Evolutionary conservation across 2,329 filamentous ascomycete genomes (phyloP).

Genomic region (Fusarium pininemorale): DNA sequence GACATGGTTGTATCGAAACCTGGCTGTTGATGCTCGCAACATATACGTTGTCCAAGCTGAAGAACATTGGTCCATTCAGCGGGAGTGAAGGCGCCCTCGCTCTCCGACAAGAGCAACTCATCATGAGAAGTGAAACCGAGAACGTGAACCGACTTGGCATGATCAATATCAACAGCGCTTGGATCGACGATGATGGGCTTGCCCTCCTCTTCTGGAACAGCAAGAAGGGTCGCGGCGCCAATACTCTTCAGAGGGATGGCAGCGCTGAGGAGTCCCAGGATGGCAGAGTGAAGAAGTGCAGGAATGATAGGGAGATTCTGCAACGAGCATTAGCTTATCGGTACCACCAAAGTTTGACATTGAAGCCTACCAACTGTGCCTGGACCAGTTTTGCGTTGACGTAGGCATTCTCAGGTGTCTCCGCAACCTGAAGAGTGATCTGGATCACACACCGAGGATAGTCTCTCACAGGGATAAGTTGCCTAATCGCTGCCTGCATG

Average conservation of each 20-base stretch:
- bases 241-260: slow-evolving; percentile 82
- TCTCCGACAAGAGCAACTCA: slow-evolving; percentile 80
- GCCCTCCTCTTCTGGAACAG: slow-evolving; percentile 58
- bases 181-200: slow-evolving; percentile 66
- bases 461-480: slow-evolving; percentile 77
- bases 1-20: slow-evolving; percentile 56
- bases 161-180: slow-evolving; percentile 67
- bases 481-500: slow-evolving; percentile 75
- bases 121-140: slow-evolving; percentile 80
- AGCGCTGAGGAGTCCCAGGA: slow-evolving; percentile 82
- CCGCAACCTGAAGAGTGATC: slow-evolving; percentile 79
- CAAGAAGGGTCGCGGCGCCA: slow-evolving; percentile 71
- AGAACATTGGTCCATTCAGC: slow-evolving; percentile 79
- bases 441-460: slow-evolving; percentile 83
- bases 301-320: slow-evolving; percentile 84
- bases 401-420: slow-evolving; percentile 73
- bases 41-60: slow-evolving; percentile 71
- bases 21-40: slow-evolving; percentile 58
- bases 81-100: slow-evolving; percentile 80
- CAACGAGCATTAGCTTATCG: slow-evolving; percentile 20
- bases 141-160: slow-evolving; percentile 79
- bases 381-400: slow-evolving; percentile 68
- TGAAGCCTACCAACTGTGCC: slow-evolving; percentile 64
- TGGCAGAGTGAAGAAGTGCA: slow-evolving; percentile 80
- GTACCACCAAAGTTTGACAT: not conserved